Conservation (phyloP, 768 basidiomycete genomes). For the Dendrothele bispora region DNA sequence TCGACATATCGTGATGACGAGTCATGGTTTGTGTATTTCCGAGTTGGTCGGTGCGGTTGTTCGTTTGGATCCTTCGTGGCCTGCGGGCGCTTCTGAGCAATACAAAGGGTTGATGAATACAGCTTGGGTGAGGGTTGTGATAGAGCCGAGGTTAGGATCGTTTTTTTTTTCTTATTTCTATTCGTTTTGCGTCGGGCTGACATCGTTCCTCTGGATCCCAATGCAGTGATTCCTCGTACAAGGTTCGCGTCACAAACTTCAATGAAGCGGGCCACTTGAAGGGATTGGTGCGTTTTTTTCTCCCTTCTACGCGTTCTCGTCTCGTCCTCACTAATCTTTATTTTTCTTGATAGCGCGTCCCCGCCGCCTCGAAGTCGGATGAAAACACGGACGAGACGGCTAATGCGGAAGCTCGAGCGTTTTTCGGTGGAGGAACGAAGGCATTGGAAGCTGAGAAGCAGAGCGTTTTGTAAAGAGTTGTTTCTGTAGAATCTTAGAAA, state of each 20-base stretch:
- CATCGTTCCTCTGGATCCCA: conserved; percentile 21
- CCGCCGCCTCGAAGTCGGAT: conserved; percentile 13
- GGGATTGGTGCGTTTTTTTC: conserved; percentile 20
- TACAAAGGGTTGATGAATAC: conserved; percentile 63
- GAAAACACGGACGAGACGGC: conserved; percentile 21
- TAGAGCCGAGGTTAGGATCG: conserved; percentile 38
- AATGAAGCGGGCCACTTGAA: conserved; percentile 36
- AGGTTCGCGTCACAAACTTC: conserved; percentile 35
- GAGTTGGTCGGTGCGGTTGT: conserved; percentile 59
- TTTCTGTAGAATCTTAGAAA: conserved; percentile 4
- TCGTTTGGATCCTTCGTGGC: conserved; percentile 45
- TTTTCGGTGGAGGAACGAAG: conserved; percentile 29
- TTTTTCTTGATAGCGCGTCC: conserved; percentile 6
- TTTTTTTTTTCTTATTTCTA: not conserved
- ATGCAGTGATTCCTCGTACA: conserved; percentile 26
- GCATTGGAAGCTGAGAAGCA: not conserved
- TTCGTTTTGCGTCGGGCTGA: conserved; percentile 1
- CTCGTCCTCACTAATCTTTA: not conserved
- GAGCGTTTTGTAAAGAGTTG: not conserved
- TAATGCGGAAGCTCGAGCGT: conserved; percentile 31
- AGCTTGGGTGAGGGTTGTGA: conserved; percentile 67
- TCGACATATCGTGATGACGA: conserved; percentile 65
- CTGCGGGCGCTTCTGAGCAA: conserved; percentile 29
- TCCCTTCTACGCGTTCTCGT: not conserved
- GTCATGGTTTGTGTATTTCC: conserved; percentile 73